Evolutionary conservation across 495 filamentous ascomycete species (phyloP).

Genomic region (Acidomyces sp.): DNA sequence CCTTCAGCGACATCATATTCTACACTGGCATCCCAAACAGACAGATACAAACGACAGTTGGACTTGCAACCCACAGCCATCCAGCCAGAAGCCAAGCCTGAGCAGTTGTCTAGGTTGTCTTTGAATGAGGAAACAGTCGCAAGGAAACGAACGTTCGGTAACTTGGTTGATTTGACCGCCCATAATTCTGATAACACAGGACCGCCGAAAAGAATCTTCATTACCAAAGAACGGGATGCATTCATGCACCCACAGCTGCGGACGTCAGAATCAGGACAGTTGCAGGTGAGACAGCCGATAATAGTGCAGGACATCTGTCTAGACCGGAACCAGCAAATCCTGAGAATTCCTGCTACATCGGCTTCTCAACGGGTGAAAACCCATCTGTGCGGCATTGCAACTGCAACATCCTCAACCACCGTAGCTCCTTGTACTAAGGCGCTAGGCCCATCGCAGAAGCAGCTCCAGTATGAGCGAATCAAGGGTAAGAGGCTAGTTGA

Average conservation of each 20-base stretch:
- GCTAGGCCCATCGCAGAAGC: constrained; percentile 3
- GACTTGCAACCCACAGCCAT: constrained; percentile 3
- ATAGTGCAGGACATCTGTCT: background rate
- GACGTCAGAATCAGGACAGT: background rate
- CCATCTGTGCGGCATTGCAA: too few relatives aligned
- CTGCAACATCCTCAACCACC: too few relatives aligned
- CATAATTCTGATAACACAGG: constrained; percentile 32
- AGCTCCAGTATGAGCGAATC: constrained; percentile 9
- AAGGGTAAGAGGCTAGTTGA: constrained; percentile 25
- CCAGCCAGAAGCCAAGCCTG: constrained; percentile 15
- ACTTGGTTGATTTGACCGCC: constrained; percentile 37
- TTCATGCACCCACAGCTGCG: background rate
- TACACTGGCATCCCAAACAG: background rate
- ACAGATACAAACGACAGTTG: background rate
- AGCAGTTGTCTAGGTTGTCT: constrained; percentile 14
- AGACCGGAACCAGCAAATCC: background rate
- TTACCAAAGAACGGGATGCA: background rate
- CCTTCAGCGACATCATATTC: too few relatives aligned
- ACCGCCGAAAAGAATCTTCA: constrained; percentile 18
- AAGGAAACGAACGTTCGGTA: constrained; percentile 35
- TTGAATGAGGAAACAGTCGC: constrained; percentile 32
- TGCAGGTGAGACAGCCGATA: background rate
- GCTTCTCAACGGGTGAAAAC: too few relatives aligned
- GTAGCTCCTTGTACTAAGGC: background rate
- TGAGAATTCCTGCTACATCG: too few relatives aligned